A percentile compares a stretch with the other conserved stretches of the same genome.
These are phyloP conservation scores for Cercospora sp. DNA, from an alignment of 2,329 filamentous ascomycete genomes.

Conservation along the genomic window DNA sequence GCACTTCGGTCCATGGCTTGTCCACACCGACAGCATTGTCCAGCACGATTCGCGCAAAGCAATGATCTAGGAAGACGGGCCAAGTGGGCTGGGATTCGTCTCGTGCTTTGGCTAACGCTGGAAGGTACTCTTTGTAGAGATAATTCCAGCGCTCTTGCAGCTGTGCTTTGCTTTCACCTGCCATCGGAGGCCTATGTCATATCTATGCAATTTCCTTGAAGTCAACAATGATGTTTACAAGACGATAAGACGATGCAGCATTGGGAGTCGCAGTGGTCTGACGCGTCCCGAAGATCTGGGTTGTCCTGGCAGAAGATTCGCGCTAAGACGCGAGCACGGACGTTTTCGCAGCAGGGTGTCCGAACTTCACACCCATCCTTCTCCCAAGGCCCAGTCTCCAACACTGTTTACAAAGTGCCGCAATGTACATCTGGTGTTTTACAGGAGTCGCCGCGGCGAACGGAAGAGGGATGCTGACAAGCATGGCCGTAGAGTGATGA, in stretches of 20 bases:
- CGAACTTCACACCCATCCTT: neutral
- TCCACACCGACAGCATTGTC: conserved; percentile 45
- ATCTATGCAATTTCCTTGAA: neutral
- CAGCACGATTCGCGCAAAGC: conserved; percentile 50
- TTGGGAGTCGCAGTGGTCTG: neutral
- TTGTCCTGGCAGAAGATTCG: neutral
- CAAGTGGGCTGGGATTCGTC: conserved; percentile 42
- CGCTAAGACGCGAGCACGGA: conserved; percentile 7
- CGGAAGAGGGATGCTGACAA: too few species aligned
- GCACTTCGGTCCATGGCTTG: conserved; percentile 46
- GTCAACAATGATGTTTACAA: neutral
- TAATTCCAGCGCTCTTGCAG: conserved; percentile 33
- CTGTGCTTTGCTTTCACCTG: conserved; percentile 16
- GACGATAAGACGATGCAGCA: neutral
- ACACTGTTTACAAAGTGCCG: neutral
- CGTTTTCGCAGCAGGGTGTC: neutral
- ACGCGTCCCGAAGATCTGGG: neutral
- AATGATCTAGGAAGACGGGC: conserved; percentile 49
- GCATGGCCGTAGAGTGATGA: too few species aligned
- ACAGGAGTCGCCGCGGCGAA: too few species aligned
- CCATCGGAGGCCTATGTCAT: neutral
- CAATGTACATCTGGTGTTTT: too few species aligned
- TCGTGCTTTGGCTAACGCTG: conserved; percentile 34
- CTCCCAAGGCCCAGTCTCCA: neutral
- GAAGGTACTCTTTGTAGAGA: conserved; percentile 35